Base-by-base conservation (phyloP, 208 protist genomes). In the Leishmania arabica region DNA sequence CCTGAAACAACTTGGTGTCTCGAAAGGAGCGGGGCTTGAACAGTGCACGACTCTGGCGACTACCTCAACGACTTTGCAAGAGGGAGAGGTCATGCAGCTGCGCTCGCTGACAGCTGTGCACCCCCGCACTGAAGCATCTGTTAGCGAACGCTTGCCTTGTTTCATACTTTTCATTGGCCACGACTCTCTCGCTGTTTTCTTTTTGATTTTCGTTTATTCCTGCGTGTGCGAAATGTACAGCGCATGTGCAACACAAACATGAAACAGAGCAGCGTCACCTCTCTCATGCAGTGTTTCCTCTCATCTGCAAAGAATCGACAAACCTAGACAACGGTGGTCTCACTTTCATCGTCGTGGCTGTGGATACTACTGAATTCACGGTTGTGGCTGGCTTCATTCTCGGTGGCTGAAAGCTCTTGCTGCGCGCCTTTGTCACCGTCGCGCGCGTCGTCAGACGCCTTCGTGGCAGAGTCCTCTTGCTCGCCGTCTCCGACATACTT, bases 401-500 rank as follows among this genome's bases (percentile, higher is more conserved):
- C 56, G 6, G 60, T 45, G 13, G n/a, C 42, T 19, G 45, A 24
- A 24, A 45, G 9, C 2, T 19, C 54, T 2, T 40, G 37, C 74
- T 6, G 68, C 27, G n/a, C 58, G 27, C 34, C 64, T 13, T 68
- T 37, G 7, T 69, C 60, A 19, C 47, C 19, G 31, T 11, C 31
- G 34, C 9, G 31, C 15, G 60, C 11, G 60, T 71, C 60, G 56
- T 31, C n/a, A 11, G 9, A n/a, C 27, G 15, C 31, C 37, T 81
- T 37, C n/a, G 77, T 47, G 51, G 34, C 49, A 47, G 45, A 17
- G 34, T 70, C 56, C 11, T 47, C 82, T 4, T 85, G 58, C 62
- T 66, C 65, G 34, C 78, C 80, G 31, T 85, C 79, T 37, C 86
- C 86, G 13, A 98, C 90, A 74, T 89, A 98, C 51, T 92, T 88